These are phyloP conservation scores for Backusella australiensis DNA, from an alignment of 192 early-diverging fungal genomes.

Conservation along the genomic window DNA sequence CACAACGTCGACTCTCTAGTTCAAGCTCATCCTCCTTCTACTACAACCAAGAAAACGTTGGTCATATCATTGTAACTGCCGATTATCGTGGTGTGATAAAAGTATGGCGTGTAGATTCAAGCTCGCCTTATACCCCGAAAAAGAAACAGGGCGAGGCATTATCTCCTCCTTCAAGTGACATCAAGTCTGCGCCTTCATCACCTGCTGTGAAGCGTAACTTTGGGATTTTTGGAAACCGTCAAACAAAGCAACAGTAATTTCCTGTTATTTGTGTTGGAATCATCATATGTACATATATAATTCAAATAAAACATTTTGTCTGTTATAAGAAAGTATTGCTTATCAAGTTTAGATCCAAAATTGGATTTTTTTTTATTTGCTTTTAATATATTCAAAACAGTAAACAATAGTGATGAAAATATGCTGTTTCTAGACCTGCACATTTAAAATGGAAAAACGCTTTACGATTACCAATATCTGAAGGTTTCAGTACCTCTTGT, in stretches of 20 bases:
- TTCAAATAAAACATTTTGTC: no score
- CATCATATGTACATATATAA: background rate
- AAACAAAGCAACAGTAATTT: background rate
- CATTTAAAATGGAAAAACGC: no score
- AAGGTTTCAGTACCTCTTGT: no score
- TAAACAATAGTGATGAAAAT: no score
- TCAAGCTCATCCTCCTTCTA: background rate
- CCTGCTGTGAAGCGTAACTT: background rate
- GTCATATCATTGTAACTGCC: conserved; percentile 61
- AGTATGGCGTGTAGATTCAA: conserved; percentile 62
- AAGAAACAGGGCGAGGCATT: background rate
- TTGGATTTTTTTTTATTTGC: no score
- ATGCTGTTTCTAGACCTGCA: no score
- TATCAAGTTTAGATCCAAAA: no score
- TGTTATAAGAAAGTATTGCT: no score
- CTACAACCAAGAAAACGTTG: conserved; percentile 17
- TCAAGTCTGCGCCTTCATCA: background rate
- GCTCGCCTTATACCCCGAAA: background rate
- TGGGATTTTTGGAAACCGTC: conserved; percentile 1
- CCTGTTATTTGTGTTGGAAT: background rate
- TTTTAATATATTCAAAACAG: no score
- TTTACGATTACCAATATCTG: no score
- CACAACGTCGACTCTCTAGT: background rate
- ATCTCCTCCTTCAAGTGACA: background rate
- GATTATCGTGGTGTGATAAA: conserved; percentile 59